Evolutionary conservation across 78 protist genomes (phyloP).

Genomic region (slime mould (Dictyostelium discoideum)): DNA sequence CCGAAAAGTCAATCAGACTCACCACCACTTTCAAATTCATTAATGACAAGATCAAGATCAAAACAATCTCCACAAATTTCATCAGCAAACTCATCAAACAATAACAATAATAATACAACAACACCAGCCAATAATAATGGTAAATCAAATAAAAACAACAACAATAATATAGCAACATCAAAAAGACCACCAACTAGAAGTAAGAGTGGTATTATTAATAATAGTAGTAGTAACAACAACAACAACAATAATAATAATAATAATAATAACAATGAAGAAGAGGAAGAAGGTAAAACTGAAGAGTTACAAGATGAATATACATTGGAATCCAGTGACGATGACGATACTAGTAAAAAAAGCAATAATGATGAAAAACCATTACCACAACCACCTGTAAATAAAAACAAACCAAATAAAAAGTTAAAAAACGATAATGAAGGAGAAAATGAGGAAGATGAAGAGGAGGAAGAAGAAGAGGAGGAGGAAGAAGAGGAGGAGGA

Average conservation of each 20-base stretch:
- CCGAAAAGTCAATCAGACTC: not conserved
- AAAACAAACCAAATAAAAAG: not conserved
- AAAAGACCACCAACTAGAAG: slow-evolving; percentile 29
- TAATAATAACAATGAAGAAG: not conserved
- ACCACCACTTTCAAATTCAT: slow-evolving; percentile 4
- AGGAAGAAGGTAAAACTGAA: not conserved
- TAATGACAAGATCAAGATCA: slow-evolving; percentile 10
- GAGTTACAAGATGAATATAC: not conserved
- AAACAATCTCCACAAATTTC: not conserved
- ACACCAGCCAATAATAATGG: not conserved
- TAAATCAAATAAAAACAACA: not conserved
- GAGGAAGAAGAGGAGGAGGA: not conserved
- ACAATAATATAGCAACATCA: not conserved
- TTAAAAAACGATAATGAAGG: not conserved
- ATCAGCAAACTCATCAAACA: not conserved
- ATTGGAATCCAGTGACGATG: not conserved
- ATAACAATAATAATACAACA: not conserved
- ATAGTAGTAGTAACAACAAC: not conserved
- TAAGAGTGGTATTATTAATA: not conserved
- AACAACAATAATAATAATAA: too few species aligned
- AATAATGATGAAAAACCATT: not conserved
- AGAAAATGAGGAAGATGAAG: not conserved
- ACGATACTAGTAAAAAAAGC: not conserved
- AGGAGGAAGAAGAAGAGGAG: not conserved
- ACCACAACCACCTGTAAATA: not conserved